Base-by-base conservation (phyloP, 441 rosid species). In the Populus trichocarpa region DNA sequence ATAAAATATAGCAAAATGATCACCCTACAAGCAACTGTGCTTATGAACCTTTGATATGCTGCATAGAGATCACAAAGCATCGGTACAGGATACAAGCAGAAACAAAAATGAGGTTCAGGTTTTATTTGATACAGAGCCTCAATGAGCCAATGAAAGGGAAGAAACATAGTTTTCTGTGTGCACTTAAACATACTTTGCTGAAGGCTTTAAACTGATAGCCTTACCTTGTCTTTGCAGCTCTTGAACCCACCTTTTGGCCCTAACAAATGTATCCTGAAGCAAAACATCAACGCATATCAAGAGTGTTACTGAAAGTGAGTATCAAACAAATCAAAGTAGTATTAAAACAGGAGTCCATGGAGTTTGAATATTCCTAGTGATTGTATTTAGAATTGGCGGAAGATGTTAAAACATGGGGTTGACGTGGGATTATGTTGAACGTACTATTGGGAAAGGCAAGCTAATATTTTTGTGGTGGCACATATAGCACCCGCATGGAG, bases 171-270 rank as follows among this genome's bases (percentile, higher is more conserved):
- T 11, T 30, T 7, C 11, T 69, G 36, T 0, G 3, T 32, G 46
- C 20, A 9, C 42, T 20, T 20, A 33, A 69, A 69, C 22, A 32
- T 30, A 33, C 23, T 7, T 8, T 9, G 35, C 25, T 10, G 5
- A 18, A 6, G 8, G 59, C 53, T 22, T 35, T 33, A 70, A 36
- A 73, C 66, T 9, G 61, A n/a, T 32, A 46, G 10, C n/a, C 80
- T 77, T 38, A 88, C 94, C 94, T 87, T 88, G 92, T 77, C 85
- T 85, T 53, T 87, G 90, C 82, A 90, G 86, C 80, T 90, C 92
- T 79, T 87, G 86, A 69, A 89, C 92, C 92, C 91, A 90, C 74
- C 85, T 90, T 75, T 87, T 84, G 23, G 92, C 91, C 78, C 89
- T 80, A 26, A 3, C 74, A 71, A 86, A 89, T 28, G 94, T 81